These are phyloP conservation scores for Chenopodium berlandieri DNA, from an alignment of 148 eudicot genomes.

Conservation along the genomic window DNA sequence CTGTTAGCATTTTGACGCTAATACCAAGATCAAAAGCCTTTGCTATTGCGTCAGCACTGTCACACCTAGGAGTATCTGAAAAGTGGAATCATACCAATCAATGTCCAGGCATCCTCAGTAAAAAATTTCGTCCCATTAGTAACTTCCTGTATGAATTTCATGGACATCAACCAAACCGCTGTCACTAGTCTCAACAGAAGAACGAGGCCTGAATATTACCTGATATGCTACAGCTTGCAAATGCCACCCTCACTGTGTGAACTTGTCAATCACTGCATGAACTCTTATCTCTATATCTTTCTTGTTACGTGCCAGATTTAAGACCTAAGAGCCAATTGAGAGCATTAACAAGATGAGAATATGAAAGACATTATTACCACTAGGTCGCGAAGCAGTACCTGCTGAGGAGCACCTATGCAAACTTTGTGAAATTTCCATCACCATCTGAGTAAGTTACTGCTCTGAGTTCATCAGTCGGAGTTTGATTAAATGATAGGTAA, in stretches of 20 bases:
- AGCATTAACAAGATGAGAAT: too few relatives aligned
- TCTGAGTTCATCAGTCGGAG: too few relatives aligned
- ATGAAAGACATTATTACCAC: too few relatives aligned
- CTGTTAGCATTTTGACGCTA: slow-evolving; percentile 19
- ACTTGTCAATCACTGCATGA: slow-evolving; percentile 3
- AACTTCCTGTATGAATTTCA: neutral
- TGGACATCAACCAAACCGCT: neutral
- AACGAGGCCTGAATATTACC: neutral
- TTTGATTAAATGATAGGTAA: too few relatives aligned
- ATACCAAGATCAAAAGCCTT: slow-evolving; percentile 17
- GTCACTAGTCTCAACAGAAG: neutral
- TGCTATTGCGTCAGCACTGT: slow-evolving; percentile 9
- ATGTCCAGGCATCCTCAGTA: neutral
- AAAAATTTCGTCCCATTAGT: neutral
- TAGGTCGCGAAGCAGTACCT: too few relatives aligned
- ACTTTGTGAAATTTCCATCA: too few relatives aligned
- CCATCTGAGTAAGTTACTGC: too few relatives aligned
- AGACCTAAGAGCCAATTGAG: neutral
- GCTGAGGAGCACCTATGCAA: too few relatives aligned
- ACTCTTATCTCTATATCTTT: slow-evolving; percentile 10
- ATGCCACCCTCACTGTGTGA: neutral
- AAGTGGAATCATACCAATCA: neutral
- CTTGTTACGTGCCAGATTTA: slow-evolving; percentile 5
- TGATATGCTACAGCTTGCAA: slow-evolving; percentile 10
- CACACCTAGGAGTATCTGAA: slow-evolving; percentile 6